Conservation (phyloP, 1,139 yeast species). For the Geotrichum macrosporum region DNA sequence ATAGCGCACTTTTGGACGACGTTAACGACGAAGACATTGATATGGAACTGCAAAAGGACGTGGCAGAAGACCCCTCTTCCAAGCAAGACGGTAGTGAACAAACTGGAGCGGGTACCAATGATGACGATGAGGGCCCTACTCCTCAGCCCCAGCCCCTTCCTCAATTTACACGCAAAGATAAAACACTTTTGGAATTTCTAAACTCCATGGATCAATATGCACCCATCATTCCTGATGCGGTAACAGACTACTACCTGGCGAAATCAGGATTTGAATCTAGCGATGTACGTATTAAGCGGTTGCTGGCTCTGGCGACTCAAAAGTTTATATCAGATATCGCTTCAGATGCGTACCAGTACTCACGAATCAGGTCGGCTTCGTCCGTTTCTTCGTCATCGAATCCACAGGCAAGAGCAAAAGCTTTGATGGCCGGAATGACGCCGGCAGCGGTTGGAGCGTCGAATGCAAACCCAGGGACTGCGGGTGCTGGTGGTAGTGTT, state of each 20-base stretch:
- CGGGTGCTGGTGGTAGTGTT: too few relatives aligned
- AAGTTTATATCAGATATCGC: conserved; percentile 93
- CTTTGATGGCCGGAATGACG: conserved; percentile 66
- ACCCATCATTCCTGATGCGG: conserved; percentile 96
- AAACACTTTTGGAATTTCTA: conserved; percentile 77
- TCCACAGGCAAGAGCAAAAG: conserved; percentile 82
- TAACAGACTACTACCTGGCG: conserved; percentile 88
- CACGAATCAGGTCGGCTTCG: conserved; percentile 79
- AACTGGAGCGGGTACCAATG: too few relatives aligned
- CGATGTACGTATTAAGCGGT: conserved; percentile 73
- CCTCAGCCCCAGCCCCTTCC: conserved; percentile 44
- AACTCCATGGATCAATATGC: conserved; percentile 90
- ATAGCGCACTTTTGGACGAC: not conserved
- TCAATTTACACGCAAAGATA: conserved; percentile 75
- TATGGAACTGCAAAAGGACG: too few relatives aligned
- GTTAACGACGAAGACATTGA: conserved; percentile 24
- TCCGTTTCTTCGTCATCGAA: conserved; percentile 80
- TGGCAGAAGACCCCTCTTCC: too few relatives aligned
- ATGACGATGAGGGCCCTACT: too few relatives aligned
- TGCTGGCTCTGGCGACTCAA: conserved; percentile 91
- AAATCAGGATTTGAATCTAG: conserved; percentile 84
- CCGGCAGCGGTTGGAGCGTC: conserved; percentile 28
- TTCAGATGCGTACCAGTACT: conserved; percentile 93
- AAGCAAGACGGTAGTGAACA: too few relatives aligned
- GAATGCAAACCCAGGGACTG: conserved; percentile 40